These are phyloP conservation scores for Daldinia eschscholtzii DNA, from an alignment of 2,329 filamentous ascomycete species.

Conservation along the genomic window DNA sequence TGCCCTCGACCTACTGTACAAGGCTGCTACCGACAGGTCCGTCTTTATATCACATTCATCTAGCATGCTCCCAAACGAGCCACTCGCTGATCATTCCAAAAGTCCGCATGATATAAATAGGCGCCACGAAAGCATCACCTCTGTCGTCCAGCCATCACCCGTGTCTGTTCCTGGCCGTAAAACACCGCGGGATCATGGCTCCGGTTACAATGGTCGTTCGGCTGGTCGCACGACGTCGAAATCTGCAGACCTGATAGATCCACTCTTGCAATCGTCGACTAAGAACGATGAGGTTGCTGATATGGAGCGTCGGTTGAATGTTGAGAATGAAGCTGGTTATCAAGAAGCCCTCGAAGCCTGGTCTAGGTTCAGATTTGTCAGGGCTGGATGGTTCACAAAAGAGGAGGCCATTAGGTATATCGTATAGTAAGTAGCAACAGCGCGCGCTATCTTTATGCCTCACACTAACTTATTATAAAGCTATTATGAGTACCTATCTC, in stretches of 20 bases:
- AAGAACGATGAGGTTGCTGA: conserved; percentile 46
- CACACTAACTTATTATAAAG: conserved; percentile 55
- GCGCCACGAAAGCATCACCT: conserved; percentile 45
- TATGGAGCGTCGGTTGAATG: conserved; percentile 62
- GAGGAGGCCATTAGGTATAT: conserved; percentile 94
- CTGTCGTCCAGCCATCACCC: conserved; percentile 47
- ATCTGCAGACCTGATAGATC: conserved; percentile 52
- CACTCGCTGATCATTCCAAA: conserved; percentile 43
- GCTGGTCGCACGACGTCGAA: conserved; percentile 45
- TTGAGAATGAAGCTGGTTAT: conserved; percentile 67
- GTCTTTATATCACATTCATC: conserved; percentile 46
- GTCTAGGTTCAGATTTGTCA: conserved; percentile 93
- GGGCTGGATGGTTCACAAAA: conserved; percentile 95
- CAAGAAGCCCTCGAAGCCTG: conserved; percentile 85
- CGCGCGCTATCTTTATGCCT: neutral
- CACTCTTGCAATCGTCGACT: conserved; percentile 48
- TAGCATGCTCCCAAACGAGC: conserved; percentile 31
- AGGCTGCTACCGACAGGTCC: conserved; percentile 78
- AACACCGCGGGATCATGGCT: conserved; percentile 41
- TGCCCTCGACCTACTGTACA: conserved; percentile 90
- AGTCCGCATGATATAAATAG: conserved; percentile 50
- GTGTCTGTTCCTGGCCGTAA: conserved; percentile 44
- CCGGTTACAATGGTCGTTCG: conserved; percentile 43
- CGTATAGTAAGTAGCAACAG: conserved; percentile 75
- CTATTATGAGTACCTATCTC: conserved; percentile 92